Evolutionary conservation across 2,329 filamentous ascomycete genomes (phyloP).

Genomic region (Leptographium radiaticola): DNA sequence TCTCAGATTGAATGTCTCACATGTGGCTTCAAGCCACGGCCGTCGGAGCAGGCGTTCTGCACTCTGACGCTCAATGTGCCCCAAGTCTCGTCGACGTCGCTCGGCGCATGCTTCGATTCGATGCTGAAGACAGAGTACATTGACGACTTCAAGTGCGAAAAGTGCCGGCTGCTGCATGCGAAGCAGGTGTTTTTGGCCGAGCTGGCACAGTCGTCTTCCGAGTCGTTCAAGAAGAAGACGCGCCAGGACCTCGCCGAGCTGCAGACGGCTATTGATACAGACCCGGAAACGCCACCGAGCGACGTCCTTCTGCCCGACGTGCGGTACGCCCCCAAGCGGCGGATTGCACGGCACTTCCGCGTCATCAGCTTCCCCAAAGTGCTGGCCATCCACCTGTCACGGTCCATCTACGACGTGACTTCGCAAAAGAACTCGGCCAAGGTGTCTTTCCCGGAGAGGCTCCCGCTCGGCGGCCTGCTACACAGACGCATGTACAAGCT

Average conservation of each 20-base stretch:
- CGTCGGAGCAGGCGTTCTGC: slow-evolving; percentile 74
- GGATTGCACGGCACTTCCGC: slow-evolving; percentile 76
- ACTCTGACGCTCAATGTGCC: slow-evolving; percentile 88
- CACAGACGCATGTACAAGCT: slow-evolving; percentile 72
- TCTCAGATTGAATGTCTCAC: slow-evolving; percentile 91
- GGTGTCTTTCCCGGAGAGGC: slow-evolving; percentile 77
- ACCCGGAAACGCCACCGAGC: slow-evolving; percentile 66
- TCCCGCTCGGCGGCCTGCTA: slow-evolving; percentile 69
- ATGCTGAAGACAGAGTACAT: slow-evolving; percentile 93
- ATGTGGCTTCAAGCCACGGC: slow-evolving; percentile 79
- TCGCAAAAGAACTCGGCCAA: slow-evolving; percentile 93
- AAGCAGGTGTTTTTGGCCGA: slow-evolving; percentile 50
- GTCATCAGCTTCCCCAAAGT: slow-evolving; percentile 83
- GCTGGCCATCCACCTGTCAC: slow-evolving; percentile 80
- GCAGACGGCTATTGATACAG: slow-evolving; percentile 55
- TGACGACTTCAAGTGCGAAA: slow-evolving; percentile 92
- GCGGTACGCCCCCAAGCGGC: slow-evolving; percentile 63
- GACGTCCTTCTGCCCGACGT: slow-evolving; percentile 64
- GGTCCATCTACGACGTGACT: slow-evolving; percentile 75
- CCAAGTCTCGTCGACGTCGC: slow-evolving; percentile 63
- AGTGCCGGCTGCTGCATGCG: slow-evolving; percentile 76
- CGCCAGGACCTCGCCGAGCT: slow-evolving; percentile 51
- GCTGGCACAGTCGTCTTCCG: slow-evolving; percentile 38
- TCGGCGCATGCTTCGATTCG: slow-evolving; percentile 83
- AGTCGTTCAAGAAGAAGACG: slow-evolving; percentile 36